Conservation (phyloP, 768 basidiomycete genomes). For the Wakefieldia striispora region DNA sequence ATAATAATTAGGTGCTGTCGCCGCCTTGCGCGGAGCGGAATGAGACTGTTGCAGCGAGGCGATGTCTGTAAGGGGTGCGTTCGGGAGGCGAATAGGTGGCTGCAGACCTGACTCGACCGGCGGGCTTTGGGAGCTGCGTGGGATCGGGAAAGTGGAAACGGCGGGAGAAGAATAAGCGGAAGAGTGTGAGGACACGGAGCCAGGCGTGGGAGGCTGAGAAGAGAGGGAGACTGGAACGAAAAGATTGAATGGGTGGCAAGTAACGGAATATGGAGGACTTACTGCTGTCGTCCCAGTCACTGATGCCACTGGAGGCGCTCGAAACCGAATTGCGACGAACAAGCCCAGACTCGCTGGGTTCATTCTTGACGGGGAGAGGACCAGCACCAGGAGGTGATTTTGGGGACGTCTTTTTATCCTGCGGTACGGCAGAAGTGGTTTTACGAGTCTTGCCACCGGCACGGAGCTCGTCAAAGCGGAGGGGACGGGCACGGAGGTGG, state of each 20-base stretch:
- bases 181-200: slow-evolving; percentile 54
- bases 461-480: slow-evolving; percentile 84
- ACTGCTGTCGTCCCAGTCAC: slow-evolving; percentile 85
- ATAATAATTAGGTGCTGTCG: slow-evolving; percentile 34
- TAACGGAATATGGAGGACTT: slow-evolving; percentile 23
- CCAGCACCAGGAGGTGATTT: slow-evolving; percentile 37
- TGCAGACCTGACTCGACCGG: slow-evolving; percentile 45
- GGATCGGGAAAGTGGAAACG: slow-evolving; percentile 56
- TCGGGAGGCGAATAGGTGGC: slow-evolving; percentile 63
- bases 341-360: slow-evolving; percentile 52
- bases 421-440: slow-evolving; percentile 25
- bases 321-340: slow-evolving; percentile 64
- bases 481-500: slow-evolving; percentile 75
- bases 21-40: slow-evolving; percentile 32
- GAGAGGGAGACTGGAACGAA: slow-evolving; percentile 23
- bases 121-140: slow-evolving; percentile 53
- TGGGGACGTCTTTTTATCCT: slow-evolving; percentile 29
- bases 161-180: slow-evolving; percentile 71
- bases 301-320: slow-evolving; percentile 49
- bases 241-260: not conserved
- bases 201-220: slow-evolving; percentile 36
- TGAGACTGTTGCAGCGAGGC: slow-evolving; percentile 47
- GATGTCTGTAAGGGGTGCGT: slow-evolving; percentile 68
- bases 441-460: slow-evolving; percentile 82
- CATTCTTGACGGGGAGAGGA: slow-evolving; percentile 57